Conservation (phyloP, 2,329 filamentous ascomycete genomes). For the Elsinoe arachidis region DNA sequence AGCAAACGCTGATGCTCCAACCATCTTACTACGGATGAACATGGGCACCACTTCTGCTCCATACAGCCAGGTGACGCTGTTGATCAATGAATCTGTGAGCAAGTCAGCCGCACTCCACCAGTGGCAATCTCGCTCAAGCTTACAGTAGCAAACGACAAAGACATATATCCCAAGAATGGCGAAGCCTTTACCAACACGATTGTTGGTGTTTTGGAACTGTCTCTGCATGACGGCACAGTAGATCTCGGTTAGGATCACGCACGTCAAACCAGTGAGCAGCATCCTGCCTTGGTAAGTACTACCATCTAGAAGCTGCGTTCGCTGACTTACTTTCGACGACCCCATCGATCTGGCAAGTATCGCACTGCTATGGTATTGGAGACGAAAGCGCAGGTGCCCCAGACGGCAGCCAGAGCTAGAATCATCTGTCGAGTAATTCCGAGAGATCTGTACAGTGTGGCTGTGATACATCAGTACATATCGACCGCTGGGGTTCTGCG, state of each 20-base stretch:
- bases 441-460: slow-evolving; percentile 47
- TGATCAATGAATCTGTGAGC: slow-evolving; percentile 40
- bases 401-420: slow-evolving; percentile 46
- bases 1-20: slow-evolving; percentile 46
- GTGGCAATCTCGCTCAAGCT: slow-evolving; percentile 17
- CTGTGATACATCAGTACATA: slow-evolving; percentile 22
- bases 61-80: slow-evolving; percentile 48
- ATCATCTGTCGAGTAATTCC: slow-evolving; percentile 44
- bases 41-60: slow-evolving; percentile 49
- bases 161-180: slow-evolving; percentile 52
- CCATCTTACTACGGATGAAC: slow-evolving; percentile 45
- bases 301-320: neutral
- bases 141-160: slow-evolving; percentile 49
- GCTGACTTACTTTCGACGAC: slow-evolving; percentile 39
- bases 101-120: neutral
- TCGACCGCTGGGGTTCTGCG: neutral
- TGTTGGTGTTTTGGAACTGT: slow-evolving; percentile 47
- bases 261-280: slow-evolving; percentile 45
- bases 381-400: slow-evolving; percentile 45
- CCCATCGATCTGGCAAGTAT: slow-evolving; percentile 50
- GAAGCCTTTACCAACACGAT: slow-evolving; percentile 50
- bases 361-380: slow-evolving; percentile 45
- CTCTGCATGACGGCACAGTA: slow-evolving; percentile 53
- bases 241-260: slow-evolving; percentile 49
- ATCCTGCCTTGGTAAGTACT: slow-evolving; percentile 27